Evolutionary conservation across 129 eudicot species (phyloP).

Genomic region (Sambucus nigra): DNA sequence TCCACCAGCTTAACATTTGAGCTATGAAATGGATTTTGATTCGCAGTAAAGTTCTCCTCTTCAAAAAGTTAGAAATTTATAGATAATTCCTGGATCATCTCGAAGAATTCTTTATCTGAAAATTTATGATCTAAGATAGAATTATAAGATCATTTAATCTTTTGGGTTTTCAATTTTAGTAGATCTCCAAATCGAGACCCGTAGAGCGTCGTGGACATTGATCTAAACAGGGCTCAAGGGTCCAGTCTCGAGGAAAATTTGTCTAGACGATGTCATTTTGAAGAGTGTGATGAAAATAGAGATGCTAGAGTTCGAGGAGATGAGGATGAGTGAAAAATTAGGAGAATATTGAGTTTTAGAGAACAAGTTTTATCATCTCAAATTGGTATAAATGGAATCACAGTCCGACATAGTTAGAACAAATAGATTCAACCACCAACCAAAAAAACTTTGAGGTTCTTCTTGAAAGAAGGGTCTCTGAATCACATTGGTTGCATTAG

Average conservation of each 20-base stretch:
- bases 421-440: too few species aligned
- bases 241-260: slow-evolving; percentile 18
- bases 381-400: too few species aligned
- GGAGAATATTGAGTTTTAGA: too few species aligned
- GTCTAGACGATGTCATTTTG: slow-evolving; percentile 26
- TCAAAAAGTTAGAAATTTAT: slow-evolving; percentile 33
- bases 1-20: slow-evolving; percentile 16
- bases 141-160: slow-evolving; percentile 32
- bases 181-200: slow-evolving; percentile 42
- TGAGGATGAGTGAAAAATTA: slow-evolving; percentile 40
- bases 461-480: too few species aligned
- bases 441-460: too few species aligned
- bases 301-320: slow-evolving; percentile 57
- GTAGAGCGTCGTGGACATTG: slow-evolving; percentile 24
- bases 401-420: too few species aligned
- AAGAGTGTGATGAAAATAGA: slow-evolving; percentile 35
- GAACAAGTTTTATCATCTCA: too few species aligned
- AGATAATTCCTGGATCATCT: slow-evolving; percentile 41
- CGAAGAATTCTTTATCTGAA: slow-evolving; percentile 68
- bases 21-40: slow-evolving; percentile 1
- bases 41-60: background rate
- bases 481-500: too few species aligned
- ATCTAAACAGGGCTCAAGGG: slow-evolving; percentile 25
- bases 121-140: slow-evolving; percentile 53
- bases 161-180: slow-evolving; percentile 10